Evolutionary conservation across 1,284 basidiomycete genomes (phyloP).

Genomic region (Trametes sp.): DNA sequence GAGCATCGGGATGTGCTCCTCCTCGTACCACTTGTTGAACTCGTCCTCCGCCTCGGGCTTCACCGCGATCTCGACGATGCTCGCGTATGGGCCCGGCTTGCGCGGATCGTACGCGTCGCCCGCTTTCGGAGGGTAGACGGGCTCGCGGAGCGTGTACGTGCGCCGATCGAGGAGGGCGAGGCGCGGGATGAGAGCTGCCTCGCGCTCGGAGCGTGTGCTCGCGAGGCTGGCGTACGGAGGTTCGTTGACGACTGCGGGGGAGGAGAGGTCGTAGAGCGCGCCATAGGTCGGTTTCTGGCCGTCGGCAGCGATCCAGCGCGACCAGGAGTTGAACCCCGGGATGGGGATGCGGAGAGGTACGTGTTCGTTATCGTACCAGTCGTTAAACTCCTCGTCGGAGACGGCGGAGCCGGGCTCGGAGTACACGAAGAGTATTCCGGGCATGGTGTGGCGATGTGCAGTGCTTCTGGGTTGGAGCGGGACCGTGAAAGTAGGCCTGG

Average conservation of each 20-base stretch:
- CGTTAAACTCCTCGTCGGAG: slow-evolving; percentile 42
- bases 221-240: slow-evolving; percentile 60
- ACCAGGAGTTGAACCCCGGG: slow-evolving; percentile 61
- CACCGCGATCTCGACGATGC: slow-evolving; percentile 44
- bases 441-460: neutral
- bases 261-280: slow-evolving; percentile 63
- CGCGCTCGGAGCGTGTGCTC: slow-evolving; percentile 59
- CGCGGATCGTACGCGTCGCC: slow-evolving; percentile 38
- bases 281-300: slow-evolving; percentile 53
- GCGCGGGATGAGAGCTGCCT: slow-evolving; percentile 55
- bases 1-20: slow-evolving; percentile 46
- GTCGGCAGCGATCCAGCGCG: slow-evolving; percentile 56
- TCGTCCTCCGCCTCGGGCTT: slow-evolving; percentile 46
- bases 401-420: slow-evolving; percentile 40
- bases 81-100: slow-evolving; percentile 40
- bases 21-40: slow-evolving; percentile 49
- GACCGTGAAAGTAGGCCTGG: no score
- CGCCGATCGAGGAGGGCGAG: slow-evolving; percentile 59
- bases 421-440: slow-evolving; percentile 41
- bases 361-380: slow-evolving; percentile 75
- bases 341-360: slow-evolving; percentile 64
- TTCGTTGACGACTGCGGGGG: slow-evolving; percentile 52
- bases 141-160: slow-evolving; percentile 51
- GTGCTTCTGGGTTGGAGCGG: no score
- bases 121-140: slow-evolving; percentile 39